These are phyloP conservation scores for Fusarium oxysporum DNA, from an alignment of 2,329 filamentous ascomycete species.

Conservation along the genomic window DNA sequence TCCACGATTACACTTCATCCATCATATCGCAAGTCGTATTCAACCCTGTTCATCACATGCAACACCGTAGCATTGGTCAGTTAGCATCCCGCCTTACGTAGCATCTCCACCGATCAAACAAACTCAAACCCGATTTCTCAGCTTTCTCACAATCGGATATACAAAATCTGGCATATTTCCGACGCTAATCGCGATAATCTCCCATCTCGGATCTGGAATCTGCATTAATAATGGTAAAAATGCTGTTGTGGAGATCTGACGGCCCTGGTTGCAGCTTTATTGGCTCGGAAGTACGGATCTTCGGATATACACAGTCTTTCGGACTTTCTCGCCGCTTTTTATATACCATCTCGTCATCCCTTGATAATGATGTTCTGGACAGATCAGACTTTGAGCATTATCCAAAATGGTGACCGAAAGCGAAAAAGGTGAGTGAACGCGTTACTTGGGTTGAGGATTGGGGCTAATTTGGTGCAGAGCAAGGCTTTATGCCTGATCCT, in stretches of 20 bases:
- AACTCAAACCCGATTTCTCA: background rate
- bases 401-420: constrained; percentile 3
- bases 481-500: background rate
- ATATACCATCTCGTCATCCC: constrained; percentile 2
- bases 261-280: background rate
- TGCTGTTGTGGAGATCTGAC: background rate
- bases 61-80: background rate
- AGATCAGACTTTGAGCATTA: background rate
- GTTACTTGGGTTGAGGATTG: rapidly evolving
- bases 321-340: constrained; percentile 1
- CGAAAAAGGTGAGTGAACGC: constrained; percentile 8
- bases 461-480: constrained; percentile 4
- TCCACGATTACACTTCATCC: rapidly evolving
- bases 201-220: constrained; percentile 8
- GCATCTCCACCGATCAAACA: background rate
- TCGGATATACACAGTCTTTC: constrained; percentile 4
- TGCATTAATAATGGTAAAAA: constrained; percentile 9
- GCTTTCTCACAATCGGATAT: constrained; percentile 7
- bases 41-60: background rate
- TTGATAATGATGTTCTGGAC: background rate
- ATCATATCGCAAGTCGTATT: background rate
- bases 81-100: background rate
- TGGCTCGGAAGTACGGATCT: constrained; percentile 26
- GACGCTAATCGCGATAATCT: background rate
- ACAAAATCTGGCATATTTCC: background rate